Conservation (phyloP, 75 land plant species). For the Pinus tabuliformis region DNA sequence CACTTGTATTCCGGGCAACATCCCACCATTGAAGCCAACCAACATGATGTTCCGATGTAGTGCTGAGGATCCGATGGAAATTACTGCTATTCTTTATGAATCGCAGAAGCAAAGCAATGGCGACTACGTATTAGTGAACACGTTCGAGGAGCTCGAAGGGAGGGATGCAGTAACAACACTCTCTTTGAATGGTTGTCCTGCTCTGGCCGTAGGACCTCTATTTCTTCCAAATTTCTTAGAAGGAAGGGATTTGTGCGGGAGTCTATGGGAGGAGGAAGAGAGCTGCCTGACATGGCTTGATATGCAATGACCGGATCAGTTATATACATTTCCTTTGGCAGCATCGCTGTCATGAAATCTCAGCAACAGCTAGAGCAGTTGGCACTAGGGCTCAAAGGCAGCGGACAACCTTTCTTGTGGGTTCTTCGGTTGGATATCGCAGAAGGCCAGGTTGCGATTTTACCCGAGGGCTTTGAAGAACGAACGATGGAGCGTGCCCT, state of each 20-base stretch:
- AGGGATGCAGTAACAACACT: neutral
- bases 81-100: neutral
- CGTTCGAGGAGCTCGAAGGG: slow-evolving; percentile 5
- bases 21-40: neutral
- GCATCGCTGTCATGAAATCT: slow-evolving; percentile 13
- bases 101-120: neutral
- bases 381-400: slow-evolving; percentile 11
- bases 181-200: neutral
- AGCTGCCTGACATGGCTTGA: neutral
- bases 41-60: neutral
- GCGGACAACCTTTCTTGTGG: slow-evolving; percentile 22
- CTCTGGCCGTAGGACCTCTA: neutral
- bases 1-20: slow-evolving; percentile 3
- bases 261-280: neutral
- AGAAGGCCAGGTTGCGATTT: neutral
- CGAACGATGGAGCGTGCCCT: slow-evolving; percentile 1
- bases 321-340: slow-evolving; percentile 27
- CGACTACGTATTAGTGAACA: neutral
- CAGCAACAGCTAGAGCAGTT: slow-evolving; percentile 11
- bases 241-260: neutral
- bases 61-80: neutral
- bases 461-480: neutral
- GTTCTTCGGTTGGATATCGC: slow-evolving; percentile 9
- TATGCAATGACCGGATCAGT: neutral
- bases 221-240: neutral